Conservation (phyloP, 2,329 filamentous ascomycete species). For the Colletotrichum coccodes region DNA sequence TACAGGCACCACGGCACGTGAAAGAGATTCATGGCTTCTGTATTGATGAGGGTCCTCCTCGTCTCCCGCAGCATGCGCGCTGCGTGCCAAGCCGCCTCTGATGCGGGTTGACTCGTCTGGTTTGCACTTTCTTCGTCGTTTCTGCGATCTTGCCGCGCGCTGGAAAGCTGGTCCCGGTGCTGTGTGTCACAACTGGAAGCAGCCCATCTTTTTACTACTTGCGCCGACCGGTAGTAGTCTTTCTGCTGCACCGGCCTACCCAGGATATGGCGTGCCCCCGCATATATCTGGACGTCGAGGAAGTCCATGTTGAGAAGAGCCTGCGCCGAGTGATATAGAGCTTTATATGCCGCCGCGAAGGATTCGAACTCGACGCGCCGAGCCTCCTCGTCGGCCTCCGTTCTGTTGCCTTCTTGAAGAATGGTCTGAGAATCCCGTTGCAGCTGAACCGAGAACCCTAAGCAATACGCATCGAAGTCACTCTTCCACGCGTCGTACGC, state of each 20-base stretch:
- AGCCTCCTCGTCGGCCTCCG: not conserved
- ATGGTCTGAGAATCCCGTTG: conserved; percentile 24
- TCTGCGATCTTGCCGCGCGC: not conserved
- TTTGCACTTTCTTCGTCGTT: not conserved
- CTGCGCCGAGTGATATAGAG: conserved; percentile 68
- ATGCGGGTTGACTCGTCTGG: conserved; percentile 40
- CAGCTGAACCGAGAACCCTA: conserved; percentile 41
- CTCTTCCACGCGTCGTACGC: conserved; percentile 68
- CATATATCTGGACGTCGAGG: conserved; percentile 70
- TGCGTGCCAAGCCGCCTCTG: conserved; percentile 62
- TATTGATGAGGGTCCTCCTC: conserved; percentile 58
- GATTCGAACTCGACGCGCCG: conserved; percentile 51
- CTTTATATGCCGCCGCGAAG: conserved; percentile 60
- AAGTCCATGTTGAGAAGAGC: conserved; percentile 67
- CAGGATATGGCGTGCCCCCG: conserved; percentile 67
- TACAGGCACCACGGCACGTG: conserved; percentile 73
- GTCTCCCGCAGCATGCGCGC: conserved; percentile 62
- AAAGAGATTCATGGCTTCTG: conserved; percentile 63
- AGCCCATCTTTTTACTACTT: conserved; percentile 62
- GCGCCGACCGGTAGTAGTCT: conserved; percentile 62
- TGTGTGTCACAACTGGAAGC: conserved; percentile 30
- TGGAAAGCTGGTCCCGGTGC: not conserved
- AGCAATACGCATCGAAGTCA: conserved; percentile 65
- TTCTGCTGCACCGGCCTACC: conserved; percentile 61
- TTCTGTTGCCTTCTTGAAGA: not conserved